A percentile compares a stretch with the other conserved stretches of the same genome.
phyloP scores from a whole-genome alignment of 2,329 filamentous ascomycete species.

The Didymella segeticola region DNA sequence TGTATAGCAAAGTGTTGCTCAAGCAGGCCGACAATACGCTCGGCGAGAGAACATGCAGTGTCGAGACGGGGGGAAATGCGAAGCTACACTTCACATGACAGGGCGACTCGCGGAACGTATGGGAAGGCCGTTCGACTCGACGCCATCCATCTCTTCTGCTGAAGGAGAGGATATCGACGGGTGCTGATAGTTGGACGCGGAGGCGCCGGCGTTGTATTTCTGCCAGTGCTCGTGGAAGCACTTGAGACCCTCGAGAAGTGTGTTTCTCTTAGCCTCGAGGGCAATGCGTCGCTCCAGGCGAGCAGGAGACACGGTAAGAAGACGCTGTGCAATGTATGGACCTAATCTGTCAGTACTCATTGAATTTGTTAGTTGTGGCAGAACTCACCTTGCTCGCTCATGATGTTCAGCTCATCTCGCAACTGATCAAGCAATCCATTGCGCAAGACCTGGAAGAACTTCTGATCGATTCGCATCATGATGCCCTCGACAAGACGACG shows the following conservation, averaged over 20 bases:
- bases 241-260: conserved; percentile 37
- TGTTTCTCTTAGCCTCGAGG: conserved; percentile 35
- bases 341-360: conserved; percentile 2
- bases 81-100: background rate
- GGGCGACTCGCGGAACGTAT: background rate
- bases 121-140: background rate
- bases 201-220: conserved; percentile 15
- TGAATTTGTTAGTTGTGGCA: background rate
- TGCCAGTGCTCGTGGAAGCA: conserved; percentile 17
- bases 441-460: conserved; percentile 48
- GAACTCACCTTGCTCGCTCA: conserved; percentile 28
- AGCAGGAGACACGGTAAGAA: conserved; percentile 46
- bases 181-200: conserved; percentile 2
- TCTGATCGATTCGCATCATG: conserved; percentile 47
- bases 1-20: too few relatives aligned
- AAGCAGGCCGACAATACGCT: too few relatives aligned
- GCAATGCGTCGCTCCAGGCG: conserved; percentile 32
- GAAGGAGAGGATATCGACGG: background rate
- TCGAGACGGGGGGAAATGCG: too few relatives aligned
- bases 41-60: too few relatives aligned
- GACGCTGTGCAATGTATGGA: conserved; percentile 7
- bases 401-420: conserved; percentile 27
- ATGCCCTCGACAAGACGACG: conserved; percentile 67
- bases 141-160: background rate
- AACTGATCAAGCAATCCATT: too few relatives aligned